These are phyloP conservation scores for Melampsora americana DNA, from an alignment of 1,284 basidiomycete species.

Conservation along the genomic window DNA sequence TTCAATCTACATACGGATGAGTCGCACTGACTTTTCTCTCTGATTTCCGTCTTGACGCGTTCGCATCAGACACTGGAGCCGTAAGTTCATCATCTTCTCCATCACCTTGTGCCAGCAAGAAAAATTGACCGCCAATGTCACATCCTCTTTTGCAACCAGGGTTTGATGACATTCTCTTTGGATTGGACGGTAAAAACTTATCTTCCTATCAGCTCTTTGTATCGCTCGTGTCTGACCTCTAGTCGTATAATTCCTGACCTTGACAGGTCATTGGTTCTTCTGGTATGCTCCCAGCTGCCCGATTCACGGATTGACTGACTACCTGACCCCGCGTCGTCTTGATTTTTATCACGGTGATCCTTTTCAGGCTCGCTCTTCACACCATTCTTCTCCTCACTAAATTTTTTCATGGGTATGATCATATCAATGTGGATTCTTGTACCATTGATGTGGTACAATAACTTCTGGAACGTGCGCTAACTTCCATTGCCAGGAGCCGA, in stretches of 20 bases:
- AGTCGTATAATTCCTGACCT: too few relatives aligned
- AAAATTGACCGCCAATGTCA: conserved; percentile 5
- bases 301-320: not conserved
- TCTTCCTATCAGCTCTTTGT: too few relatives aligned
- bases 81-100: conserved; percentile 20
- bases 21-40: too few relatives aligned
- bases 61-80: conserved; percentile 30
- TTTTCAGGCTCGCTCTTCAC: conserved; percentile 36
- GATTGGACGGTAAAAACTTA: conserved; percentile 26
- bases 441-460: conserved; percentile 39
- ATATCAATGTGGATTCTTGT: conserved; percentile 38
- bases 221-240: too few relatives aligned
- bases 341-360: not conserved
- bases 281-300: conserved; percentile 9
- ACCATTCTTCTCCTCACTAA: conserved; percentile 37
- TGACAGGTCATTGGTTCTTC: conserved; percentile 30
- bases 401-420: conserved; percentile 30
- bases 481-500: not conserved
- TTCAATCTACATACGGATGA: too few relatives aligned
- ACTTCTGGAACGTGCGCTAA: conserved; percentile 36
- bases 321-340: not conserved
- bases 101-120: not conserved
- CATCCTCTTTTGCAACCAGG: conserved; percentile 11
- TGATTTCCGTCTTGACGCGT: not conserved
- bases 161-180: conserved; percentile 28